These are phyloP conservation scores for Phyllosticta citrichinensis DNA, from an alignment of 2,329 filamentous ascomycete species.

Conservation along the genomic window DNA sequence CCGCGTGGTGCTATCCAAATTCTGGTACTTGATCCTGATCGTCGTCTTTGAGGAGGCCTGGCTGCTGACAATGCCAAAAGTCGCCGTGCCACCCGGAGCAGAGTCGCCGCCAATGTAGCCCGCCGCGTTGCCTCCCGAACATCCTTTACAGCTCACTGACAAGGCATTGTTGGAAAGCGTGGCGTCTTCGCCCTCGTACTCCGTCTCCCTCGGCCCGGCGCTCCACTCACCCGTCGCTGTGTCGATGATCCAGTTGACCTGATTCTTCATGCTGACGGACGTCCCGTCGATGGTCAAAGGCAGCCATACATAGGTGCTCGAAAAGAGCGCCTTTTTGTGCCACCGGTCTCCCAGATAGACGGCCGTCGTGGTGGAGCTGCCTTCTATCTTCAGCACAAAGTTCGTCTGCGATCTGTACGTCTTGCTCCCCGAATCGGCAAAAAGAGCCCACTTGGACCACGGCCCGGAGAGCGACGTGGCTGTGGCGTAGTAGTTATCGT, in stretches of 20 bases:
- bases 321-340: conserved; percentile 48
- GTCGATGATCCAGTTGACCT: conserved; percentile 46
- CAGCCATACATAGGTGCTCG: conserved; percentile 56
- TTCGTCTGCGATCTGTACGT: conserved; percentile 54
- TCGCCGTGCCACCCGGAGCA: conserved; percentile 41
- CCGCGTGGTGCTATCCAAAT: conserved; percentile 44
- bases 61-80: conserved; percentile 38
- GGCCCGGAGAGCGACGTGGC: conserved; percentile 47
- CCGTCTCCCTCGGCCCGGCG: conserved; percentile 35
- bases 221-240: conserved; percentile 35
- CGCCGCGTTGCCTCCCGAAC: conserved; percentile 40
- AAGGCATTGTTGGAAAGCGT: conserved; percentile 38
- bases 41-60: conserved; percentile 38
- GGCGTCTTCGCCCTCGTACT: conserved; percentile 43
- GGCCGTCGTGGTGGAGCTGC: conserved; percentile 22
- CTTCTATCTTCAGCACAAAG: conserved; percentile 41
- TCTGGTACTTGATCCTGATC: conserved; percentile 45
- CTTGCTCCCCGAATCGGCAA: conserved; percentile 46
- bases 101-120: conserved; percentile 37
- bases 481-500: conserved; percentile 56
- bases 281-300: conserved; percentile 46
- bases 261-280: conserved; percentile 40
- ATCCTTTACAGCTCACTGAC: conserved; percentile 48
- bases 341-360: conserved; percentile 62
- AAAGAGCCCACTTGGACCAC: conserved; percentile 52